Evolutionary conservation across 257 asterid species (phyloP).

Genomic region (Forsythia suspensa): DNA sequence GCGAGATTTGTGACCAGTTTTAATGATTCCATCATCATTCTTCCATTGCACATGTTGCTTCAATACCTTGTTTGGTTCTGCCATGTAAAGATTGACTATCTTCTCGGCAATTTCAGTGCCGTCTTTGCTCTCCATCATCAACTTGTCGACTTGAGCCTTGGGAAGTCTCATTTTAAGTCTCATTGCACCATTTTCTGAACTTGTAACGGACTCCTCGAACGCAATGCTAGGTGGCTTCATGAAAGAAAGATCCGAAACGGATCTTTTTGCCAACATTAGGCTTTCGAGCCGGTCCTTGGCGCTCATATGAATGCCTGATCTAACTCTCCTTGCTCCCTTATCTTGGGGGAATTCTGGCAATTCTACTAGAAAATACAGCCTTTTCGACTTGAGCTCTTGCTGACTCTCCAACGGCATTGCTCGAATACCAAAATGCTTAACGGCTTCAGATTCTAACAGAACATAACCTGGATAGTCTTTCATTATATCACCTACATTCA

Average conservation of each 20-base stretch:
- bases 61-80: not conserved
- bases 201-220: not conserved
- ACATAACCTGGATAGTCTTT: conserved; percentile 63
- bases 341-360: conserved; percentile 62
- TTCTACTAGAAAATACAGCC: conserved; percentile 76
- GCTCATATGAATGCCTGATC: conserved; percentile 78
- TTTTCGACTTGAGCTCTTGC: conserved; percentile 63
- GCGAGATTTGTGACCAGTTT: conserved; percentile 41
- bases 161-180: conserved; percentile 46
- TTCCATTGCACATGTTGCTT: conserved; percentile 6
- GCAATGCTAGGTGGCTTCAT: conserved; percentile 34
- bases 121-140: conserved; percentile 63
- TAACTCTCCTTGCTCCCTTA: conserved; percentile 56
- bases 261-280: conserved; percentile 40
- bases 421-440: conserved; percentile 72
- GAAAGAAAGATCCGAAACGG: conserved; percentile 39
- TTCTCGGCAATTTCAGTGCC: conserved; percentile 65
- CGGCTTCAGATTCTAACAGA: conserved; percentile 73
- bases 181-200: not conserved
- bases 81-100: conserved; percentile 53
- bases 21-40: conserved; percentile 24
- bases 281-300: conserved; percentile 60
- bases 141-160: conserved; percentile 36
- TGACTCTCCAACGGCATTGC: conserved; percentile 83
- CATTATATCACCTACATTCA: conserved; percentile 58